phyloP scores from a whole-genome alignment of 768 basidiomycete genomes.

The Xanthoconium purpureum region DNA sequence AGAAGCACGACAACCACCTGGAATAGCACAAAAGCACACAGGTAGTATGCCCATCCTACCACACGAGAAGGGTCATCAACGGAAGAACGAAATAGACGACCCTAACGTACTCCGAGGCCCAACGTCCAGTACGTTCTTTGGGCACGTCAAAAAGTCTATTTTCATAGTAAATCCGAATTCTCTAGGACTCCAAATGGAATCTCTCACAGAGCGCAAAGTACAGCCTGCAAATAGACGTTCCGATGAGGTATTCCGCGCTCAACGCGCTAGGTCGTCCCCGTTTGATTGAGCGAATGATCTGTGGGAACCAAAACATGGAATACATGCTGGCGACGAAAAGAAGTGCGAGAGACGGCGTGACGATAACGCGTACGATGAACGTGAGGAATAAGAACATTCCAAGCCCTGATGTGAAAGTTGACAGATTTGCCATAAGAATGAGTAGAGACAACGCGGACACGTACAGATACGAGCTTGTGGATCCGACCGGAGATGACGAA shows the following conservation, averaged over 20 bases:
- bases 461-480: slow-evolving; percentile 71
- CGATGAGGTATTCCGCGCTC: slow-evolving; percentile 67
- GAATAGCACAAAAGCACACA: slow-evolving; percentile 57
- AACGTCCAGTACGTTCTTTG: slow-evolving; percentile 82
- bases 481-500: slow-evolving; percentile 61
- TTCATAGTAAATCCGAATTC: background rate
- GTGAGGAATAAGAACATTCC: slow-evolving; percentile 66
- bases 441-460: slow-evolving; percentile 19
- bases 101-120: slow-evolving; percentile 60
- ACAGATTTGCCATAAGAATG: background rate
- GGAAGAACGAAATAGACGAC: background rate
- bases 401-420: slow-evolving; percentile 47
- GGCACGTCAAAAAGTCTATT: slow-evolving; percentile 78
- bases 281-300: slow-evolving; percentile 73
- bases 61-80: background rate
- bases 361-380: slow-evolving; percentile 69
- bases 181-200: background rate
- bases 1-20: slow-evolving; percentile 63
- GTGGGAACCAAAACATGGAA: slow-evolving; percentile 80
- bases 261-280: slow-evolving; percentile 71
- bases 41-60: slow-evolving; percentile 61
- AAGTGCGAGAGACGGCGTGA: slow-evolving; percentile 63
- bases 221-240: slow-evolving; percentile 69
- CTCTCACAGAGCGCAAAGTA: slow-evolving; percentile 72
- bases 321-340: slow-evolving; percentile 67